phyloP scores from a whole-genome alignment of 768 basidiomycete species.

The Mycena albidolilacea region DNA sequence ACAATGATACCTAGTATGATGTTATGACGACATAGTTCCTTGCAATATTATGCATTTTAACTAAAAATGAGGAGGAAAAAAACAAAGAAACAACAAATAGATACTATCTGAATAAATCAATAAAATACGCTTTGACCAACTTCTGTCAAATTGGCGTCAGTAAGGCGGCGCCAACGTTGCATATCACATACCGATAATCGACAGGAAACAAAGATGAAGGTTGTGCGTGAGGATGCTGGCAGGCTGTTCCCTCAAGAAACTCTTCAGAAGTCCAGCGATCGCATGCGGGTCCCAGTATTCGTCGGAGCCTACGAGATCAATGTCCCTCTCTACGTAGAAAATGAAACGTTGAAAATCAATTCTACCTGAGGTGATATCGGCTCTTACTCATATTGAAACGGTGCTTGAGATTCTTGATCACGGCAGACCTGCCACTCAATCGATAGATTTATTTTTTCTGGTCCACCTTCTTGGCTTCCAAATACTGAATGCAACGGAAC shows the following conservation, averaged over 20 bases:
- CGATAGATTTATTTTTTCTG: constrained; percentile 99
- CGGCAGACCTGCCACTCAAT: constrained; percentile 93
- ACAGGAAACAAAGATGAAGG: constrained; percentile 90
- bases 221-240: constrained; percentile 94
- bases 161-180: constrained; percentile 18
- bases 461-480: constrained; percentile 94
- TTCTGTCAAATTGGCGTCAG: not conserved
- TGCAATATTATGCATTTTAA: too few relatives aligned
- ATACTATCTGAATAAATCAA: too few relatives aligned
- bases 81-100: too few relatives aligned
- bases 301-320: constrained; percentile 88
- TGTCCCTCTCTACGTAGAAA: constrained; percentile 86
- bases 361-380: constrained; percentile 6
- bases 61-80: too few relatives aligned
- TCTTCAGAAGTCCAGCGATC: constrained; percentile 94
- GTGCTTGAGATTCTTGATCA: constrained; percentile 94
- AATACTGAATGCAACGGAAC: constrained; percentile 95
- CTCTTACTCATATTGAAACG: constrained; percentile 89
- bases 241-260: constrained; percentile 93
- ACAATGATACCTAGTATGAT: too few relatives aligned
- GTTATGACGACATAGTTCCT: too few relatives aligned
- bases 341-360: constrained; percentile 26
- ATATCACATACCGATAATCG: constrained; percentile 86
- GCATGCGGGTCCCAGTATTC: constrained; percentile 99
- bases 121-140: too few relatives aligned